These are phyloP conservation scores for Ophiocordyceps robertsii DNA, from an alignment of 2,329 filamentous ascomycete genomes.

Conservation along the genomic window DNA sequence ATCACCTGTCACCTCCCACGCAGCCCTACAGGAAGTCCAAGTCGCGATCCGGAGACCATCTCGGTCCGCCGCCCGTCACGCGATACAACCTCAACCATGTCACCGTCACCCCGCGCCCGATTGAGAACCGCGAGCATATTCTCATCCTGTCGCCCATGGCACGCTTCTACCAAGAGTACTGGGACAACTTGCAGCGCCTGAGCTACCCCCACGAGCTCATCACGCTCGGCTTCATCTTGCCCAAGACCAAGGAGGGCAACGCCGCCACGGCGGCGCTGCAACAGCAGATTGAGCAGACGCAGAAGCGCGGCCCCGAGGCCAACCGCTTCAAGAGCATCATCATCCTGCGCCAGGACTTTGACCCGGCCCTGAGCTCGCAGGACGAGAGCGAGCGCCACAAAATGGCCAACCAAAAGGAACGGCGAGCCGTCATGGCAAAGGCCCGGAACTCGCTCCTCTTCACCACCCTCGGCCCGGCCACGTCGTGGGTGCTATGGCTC, in stretches of 20 bases:
- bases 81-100: constrained; percentile 95
- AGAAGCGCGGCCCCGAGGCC: constrained; percentile 60
- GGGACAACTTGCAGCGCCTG: constrained; percentile 79
- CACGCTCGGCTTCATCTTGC: constrained; percentile 89
- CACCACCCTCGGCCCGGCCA: constrained; percentile 80
- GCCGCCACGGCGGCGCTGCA: constrained; percentile 72
- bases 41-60: constrained; percentile 14
- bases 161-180: constrained; percentile 87
- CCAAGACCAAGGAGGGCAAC: constrained; percentile 87
- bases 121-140: constrained; percentile 70
- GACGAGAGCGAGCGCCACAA: constrained; percentile 84
- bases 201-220: constrained; percentile 89
- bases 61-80: constrained; percentile 64
- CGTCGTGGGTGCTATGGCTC: constrained; percentile 94
- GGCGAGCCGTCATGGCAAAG: constrained; percentile 81
- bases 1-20: constrained; percentile 29
- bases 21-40: constrained; percentile 28
- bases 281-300: constrained; percentile 71
- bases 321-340: constrained; percentile 85
- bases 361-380: constrained; percentile 67
- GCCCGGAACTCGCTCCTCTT: constrained; percentile 91
- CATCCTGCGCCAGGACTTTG: constrained; percentile 90
- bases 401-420: constrained; percentile 73
- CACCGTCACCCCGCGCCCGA: constrained; percentile 64
- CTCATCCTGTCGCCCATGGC: constrained; percentile 88